Percentiles rank a stretch among this genome's conserved stretches.
These are phyloP conservation scores for Musa itinerans DNA, from an alignment of 176 grass and related monocot species.

Conservation along the genomic window DNA sequence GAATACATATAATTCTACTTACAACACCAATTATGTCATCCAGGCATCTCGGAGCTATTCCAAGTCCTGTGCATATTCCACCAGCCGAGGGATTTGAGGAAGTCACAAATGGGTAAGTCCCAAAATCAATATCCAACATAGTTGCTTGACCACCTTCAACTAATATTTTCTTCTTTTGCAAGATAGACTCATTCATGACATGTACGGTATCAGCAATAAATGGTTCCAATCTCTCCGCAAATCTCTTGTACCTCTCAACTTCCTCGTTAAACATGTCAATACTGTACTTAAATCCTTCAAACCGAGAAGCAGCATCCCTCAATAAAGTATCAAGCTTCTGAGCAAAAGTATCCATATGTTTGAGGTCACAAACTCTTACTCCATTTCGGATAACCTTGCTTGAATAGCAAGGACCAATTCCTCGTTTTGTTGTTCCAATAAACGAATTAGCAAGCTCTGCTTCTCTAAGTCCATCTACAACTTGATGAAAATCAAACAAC, in stretches of 20 bases:
- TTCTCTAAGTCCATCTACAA: constrained; percentile 78
- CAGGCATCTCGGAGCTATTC: constrained; percentile 67
- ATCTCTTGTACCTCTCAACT: constrained; percentile 67
- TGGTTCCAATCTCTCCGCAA: constrained; percentile 53
- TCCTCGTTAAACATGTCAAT: constrained; percentile 55
- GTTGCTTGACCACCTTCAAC: constrained; percentile 97
- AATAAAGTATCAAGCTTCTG: constrained; percentile 61
- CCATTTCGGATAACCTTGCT: constrained; percentile 77
- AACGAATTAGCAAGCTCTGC: constrained; percentile 56
- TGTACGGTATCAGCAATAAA: constrained; percentile 79
- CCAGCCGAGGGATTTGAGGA: constrained; percentile 89
- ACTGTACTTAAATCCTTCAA: constrained; percentile 59
- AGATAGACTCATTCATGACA: constrained; percentile 64
- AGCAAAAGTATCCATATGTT: constrained; percentile 70
- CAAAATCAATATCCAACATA: constrained; percentile 97
- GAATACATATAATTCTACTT: constrained; percentile 4
- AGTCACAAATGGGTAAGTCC: constrained; percentile 90
- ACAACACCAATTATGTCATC: constrained; percentile 92
- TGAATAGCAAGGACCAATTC: constrained; percentile 86
- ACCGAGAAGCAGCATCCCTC: constrained; percentile 52
- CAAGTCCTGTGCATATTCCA: constrained; percentile 87
- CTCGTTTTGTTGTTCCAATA: constrained; percentile 82
- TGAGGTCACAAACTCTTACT: constrained; percentile 60
- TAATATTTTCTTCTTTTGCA: constrained; percentile 87
- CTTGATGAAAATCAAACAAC: constrained; percentile 90